These are phyloP conservation scores for Viridothelium virens DNA, from an alignment of 495 filamentous ascomycete species.

Conservation along the genomic window DNA sequence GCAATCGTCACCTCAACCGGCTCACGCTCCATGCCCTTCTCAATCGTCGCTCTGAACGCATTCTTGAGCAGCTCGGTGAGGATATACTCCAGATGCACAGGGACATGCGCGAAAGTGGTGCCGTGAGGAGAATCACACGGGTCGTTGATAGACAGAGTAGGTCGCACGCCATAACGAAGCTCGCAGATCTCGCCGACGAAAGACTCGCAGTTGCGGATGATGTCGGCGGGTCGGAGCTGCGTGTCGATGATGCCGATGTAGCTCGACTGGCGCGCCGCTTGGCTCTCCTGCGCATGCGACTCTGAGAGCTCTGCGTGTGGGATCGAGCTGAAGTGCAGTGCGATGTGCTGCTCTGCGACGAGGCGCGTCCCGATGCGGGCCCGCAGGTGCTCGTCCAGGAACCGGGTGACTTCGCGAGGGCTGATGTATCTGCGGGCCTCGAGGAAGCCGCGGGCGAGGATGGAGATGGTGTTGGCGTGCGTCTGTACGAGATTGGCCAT, in stretches of 20 bases:
- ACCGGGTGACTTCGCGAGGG: conserved; percentile 69
- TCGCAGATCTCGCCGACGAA: conserved; percentile 96
- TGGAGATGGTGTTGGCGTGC: conserved; percentile 87
- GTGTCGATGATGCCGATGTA: conserved; percentile 99
- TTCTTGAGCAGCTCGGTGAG: conserved; percentile 95
- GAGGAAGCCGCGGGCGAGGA: conserved; percentile 82
- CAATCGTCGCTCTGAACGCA: conserved; percentile 85
- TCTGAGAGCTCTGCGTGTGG: conserved; percentile 51
- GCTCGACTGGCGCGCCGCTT: conserved; percentile 47
- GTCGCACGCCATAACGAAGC: conserved; percentile 85
- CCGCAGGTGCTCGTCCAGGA: conserved; percentile 88
- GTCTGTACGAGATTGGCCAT: conserved; percentile 90
- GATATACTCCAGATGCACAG: conserved; percentile 94
- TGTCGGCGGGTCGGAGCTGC: conserved; percentile 68
- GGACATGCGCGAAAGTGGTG: conserved; percentile 80
- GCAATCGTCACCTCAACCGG: conserved; percentile 90
- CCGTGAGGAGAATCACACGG: conserved; percentile 46
- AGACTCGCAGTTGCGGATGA: conserved; percentile 71
- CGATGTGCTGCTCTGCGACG: conserved; percentile 95
- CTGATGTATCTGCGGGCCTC: conserved; percentile 85
- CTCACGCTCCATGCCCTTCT: conserved; percentile 66
- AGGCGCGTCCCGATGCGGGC: conserved; percentile 89
- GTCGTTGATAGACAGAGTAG: conserved; percentile 71
- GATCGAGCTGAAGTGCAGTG: conserved; percentile 75
- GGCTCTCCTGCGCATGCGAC: conserved; percentile 29